Conservation (phyloP, 2,329 filamentous ascomycete genomes). For the Eutypella sp. region DNA sequence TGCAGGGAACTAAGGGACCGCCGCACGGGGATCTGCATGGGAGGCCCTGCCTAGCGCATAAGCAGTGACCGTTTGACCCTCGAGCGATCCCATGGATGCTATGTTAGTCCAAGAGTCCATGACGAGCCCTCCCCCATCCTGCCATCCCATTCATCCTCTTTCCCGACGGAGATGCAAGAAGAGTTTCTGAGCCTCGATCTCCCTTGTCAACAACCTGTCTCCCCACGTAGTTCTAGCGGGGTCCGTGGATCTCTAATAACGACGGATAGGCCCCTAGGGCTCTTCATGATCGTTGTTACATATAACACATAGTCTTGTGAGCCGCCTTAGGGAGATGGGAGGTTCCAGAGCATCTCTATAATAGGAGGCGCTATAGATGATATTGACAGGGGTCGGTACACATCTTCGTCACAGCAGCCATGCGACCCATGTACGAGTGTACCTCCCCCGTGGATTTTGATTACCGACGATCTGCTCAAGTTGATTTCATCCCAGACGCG, state of each 20-base stretch:
- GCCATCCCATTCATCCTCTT: too few relatives aligned
- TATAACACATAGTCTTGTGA: too few relatives aligned
- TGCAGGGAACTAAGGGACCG: neutral
- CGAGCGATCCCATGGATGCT: neutral
- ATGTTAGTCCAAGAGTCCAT: too few relatives aligned
- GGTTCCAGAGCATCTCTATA: slow-evolving; percentile 32
- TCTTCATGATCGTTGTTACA: too few relatives aligned
- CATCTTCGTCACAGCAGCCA: slow-evolving; percentile 18
- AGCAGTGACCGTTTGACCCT: neutral
- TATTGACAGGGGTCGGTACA: slow-evolving; percentile 10
- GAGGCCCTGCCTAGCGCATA: neutral
- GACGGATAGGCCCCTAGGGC: neutral
- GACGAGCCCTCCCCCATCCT: too few relatives aligned
- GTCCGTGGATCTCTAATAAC: neutral
- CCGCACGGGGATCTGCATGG: neutral
- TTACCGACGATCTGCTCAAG: slow-evolving; percentile 27
- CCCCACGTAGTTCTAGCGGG: neutral
- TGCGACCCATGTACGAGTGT: neutral
- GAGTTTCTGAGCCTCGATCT: neutral
- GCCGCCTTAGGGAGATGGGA: too few relatives aligned
- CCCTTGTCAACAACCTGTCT: neutral
- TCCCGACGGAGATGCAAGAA: neutral
- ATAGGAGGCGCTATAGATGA: slow-evolving; percentile 37
- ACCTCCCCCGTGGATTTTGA: slow-evolving; percentile 27
- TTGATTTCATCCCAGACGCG: slow-evolving; percentile 37